Evolutionary conservation across 108 stramenopile genomes (phyloP), one percentile per base, ranked within the genome.

Genomic region (Conticribra guillardii): DNA sequence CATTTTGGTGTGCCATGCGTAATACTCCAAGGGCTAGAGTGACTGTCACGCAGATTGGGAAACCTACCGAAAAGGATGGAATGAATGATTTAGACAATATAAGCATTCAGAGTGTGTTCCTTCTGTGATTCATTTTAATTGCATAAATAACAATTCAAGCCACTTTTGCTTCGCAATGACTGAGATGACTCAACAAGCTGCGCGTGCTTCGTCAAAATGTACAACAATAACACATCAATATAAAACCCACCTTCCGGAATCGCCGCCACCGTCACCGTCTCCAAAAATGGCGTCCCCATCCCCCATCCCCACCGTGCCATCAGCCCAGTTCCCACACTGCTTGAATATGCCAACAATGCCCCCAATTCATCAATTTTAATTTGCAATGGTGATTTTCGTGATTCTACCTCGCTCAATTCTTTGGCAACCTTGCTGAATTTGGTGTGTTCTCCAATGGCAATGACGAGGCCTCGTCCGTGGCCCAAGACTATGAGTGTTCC

Each of bases 181-280:
- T n/a, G n/a, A n/a, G n/a, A n/a, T n/a, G n/a, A n/a, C n/a, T n/a
- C n/a, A n/a, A n/a, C n/a, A n/a, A n/a, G n/a, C n/a, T n/a, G n/a
- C n/a, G n/a, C n/a, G n/a, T n/a, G n/a, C n/a, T n/a, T n/a, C n/a
- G n/a, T n/a, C n/a, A n/a, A n/a, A n/a, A n/a, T n/a, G n/a, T n/a
- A n/a, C n/a, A n/a, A n/a, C n/a, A n/a, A n/a, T n/a, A n/a, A n/a
- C n/a, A n/a, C n/a, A n/a, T n/a, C n/a, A n/a, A n/a, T n/a, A n/a
- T n/a, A n/a, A n/a, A n/a, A n/a, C n/a, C n/a, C n/a, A 26, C 96
- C 96, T 74, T 97, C 97, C 29, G 97, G 96, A 57, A 98, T 97
- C 18, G 98, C 98, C n/a, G 98, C 98, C 14, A 98, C 98, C 7
- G 96, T 97, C 19, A 97, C 81, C 18, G 90, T 94, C 59, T 95